phyloP scores from a whole-genome alignment of 257 asterid species.

The Salvia rosmarinus region DNA sequence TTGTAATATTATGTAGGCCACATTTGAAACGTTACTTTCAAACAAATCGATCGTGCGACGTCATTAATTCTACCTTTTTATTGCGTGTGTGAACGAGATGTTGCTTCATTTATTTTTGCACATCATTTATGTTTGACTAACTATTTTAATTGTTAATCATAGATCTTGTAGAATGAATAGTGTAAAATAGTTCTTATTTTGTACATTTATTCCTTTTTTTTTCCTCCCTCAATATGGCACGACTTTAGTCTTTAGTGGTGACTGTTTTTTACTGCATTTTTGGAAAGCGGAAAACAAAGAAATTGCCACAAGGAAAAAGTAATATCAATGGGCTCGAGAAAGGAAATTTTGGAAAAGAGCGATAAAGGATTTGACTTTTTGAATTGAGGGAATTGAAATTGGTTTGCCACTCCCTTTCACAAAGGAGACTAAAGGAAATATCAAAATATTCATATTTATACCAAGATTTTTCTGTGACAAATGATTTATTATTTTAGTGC shows the following conservation, averaged over 20 bases:
- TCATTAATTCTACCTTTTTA: not conserved
- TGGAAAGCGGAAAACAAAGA: conserved; percentile 32
- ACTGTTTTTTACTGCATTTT: conserved; percentile 20
- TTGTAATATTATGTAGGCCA: conserved; percentile 14
- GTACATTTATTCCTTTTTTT: not conserved
- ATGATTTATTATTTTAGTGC: too few species aligned
- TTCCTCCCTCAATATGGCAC: not conserved
- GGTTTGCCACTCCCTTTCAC: not conserved
- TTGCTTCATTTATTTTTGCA: too few species aligned
- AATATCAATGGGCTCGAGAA: conserved; percentile 43
- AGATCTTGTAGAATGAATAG: too few species aligned
- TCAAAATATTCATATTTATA: too few species aligned
- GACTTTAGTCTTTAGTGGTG: conserved; percentile 8
- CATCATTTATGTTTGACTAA: too few species aligned
- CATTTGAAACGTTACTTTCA: conserved; percentile 30
- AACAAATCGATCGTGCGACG: conserved; percentile 31
- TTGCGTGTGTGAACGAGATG: too few species aligned
- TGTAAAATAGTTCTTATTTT: too few species aligned
- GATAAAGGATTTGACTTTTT: conserved; percentile 3
- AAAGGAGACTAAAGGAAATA: too few species aligned
- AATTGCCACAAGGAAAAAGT: conserved; percentile 2
- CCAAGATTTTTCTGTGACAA: too few species aligned
- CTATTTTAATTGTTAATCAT: too few species aligned
- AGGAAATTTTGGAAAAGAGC: conserved; percentile 14
- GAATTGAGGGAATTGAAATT: conserved; percentile 1